Base-by-base conservation (phyloP, 2,329 filamentous ascomycete species). In the Metarhizium anisopliae region DNA sequence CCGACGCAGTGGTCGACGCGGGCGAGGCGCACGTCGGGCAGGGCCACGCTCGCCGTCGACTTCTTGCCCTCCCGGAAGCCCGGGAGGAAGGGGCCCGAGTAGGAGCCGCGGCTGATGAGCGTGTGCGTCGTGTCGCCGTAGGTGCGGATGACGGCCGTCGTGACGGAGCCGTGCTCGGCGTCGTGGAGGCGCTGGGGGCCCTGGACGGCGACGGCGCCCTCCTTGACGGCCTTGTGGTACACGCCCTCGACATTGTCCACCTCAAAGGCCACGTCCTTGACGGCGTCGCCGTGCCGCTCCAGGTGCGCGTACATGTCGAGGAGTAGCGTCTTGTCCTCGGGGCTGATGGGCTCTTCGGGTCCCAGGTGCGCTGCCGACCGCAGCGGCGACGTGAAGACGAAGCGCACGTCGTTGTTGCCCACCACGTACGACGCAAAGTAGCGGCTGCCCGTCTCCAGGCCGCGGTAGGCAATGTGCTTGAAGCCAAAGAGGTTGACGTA, bases 121-220 rank as follows among this genome's bases (percentile, higher is more conserved):
- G 93, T 96, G 74, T 97, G 93, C 1, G 90, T 96, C 13, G 93
- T 96, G 74, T 97, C 90, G 62, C 93, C 93, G 68, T 96, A 97
- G 5, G 93, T 96, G 72, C 83, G 82, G 68, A 97, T 93, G 10
- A 89, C 87, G 42, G 91, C 93, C 25, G 85, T 82, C 56, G 81
- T 80, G 53, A 95, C 83, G 54, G 79, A 76, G 36, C 90, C 90
- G 63, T 80, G 68, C 58, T 84, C 70, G 58, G 85, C 76, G 67
- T 89, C 84, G 51, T 70, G 70, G 42, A 74, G 60, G 6, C 71
- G 73, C 32, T 69, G 72, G 0, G 90, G 90, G 25, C 77, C 70
- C 60, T 83, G 77, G 18, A 95, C 80, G 32, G 85, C 76, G 59
- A 76, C 67, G 67, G 84, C 81, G 62, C 85, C 84, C 60, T 81